phyloP scores from a whole-genome alignment of 176 grass and related monocot species.

The Carex parvula region DNA sequence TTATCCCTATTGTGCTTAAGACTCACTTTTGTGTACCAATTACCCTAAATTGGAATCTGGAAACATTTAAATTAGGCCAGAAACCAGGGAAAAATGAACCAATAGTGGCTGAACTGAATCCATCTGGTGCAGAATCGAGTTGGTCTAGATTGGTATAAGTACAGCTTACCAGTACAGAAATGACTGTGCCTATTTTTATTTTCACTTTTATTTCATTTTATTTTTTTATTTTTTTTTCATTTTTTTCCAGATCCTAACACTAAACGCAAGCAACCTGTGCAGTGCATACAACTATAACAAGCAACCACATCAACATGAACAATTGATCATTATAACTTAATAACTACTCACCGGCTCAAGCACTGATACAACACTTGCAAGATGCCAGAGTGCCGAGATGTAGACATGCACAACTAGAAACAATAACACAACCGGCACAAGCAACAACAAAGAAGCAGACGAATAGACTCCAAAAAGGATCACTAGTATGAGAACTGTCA shows the following conservation, averaged over 20 bases:
- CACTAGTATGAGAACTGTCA: conserved; percentile 47
- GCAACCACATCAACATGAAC: neutral
- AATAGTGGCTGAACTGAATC: neutral
- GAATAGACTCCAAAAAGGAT: conserved; percentile 17
- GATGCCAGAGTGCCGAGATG: conserved; percentile 94
- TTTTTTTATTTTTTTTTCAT: neutral
- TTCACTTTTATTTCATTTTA: neutral
- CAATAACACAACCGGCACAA: conserved; percentile 31
- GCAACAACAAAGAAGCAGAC: conserved; percentile 22
- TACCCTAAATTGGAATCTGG: neutral
- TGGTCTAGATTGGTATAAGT: neutral
- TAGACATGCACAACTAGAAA: conserved; percentile 88
- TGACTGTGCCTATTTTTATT: neutral
- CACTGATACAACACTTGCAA: conserved; percentile 90
- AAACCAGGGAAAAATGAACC: neutral
- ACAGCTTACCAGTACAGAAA: neutral
- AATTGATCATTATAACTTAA: neutral
- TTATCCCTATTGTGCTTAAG: neutral
- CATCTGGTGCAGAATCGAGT: neutral
- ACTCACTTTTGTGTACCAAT: neutral
- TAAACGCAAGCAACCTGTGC: neutral
- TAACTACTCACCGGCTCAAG: conserved; percentile 59
- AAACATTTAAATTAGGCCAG: neutral
- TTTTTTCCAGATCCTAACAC: neutral
- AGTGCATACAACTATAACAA: neutral